phyloP scores from a whole-genome alignment of 225 moss, liverwort and hornwort species.

The Bryoerythrophyllum caledonicum region DNA sequence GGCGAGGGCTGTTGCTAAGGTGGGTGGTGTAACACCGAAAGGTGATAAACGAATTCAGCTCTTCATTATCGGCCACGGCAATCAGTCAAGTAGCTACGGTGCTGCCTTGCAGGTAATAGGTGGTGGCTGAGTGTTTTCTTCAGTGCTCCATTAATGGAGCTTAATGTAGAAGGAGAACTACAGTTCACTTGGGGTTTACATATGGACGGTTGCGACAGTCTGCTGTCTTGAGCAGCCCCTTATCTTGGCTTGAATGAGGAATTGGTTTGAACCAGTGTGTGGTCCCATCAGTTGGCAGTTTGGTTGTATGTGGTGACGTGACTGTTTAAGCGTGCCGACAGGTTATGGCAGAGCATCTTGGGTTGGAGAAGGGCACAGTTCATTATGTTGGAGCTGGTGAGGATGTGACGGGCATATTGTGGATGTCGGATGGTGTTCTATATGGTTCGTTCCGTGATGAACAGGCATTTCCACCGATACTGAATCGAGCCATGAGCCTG shows the following conservation, averaged over 20 bases:
- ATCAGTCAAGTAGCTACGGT: constrained; percentile 59
- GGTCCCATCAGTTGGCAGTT: background rate
- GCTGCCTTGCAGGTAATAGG: constrained; percentile 45
- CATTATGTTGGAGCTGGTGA: constrained; percentile 64
- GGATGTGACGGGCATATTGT: constrained; percentile 72
- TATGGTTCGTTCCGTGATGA: constrained; percentile 83
- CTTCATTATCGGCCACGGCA: constrained; percentile 61
- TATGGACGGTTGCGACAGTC: background rate
- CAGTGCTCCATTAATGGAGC: background rate
- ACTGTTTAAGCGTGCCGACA: constrained; percentile 36
- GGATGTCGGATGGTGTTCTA: constrained; percentile 77
- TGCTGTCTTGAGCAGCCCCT: constrained; percentile 6
- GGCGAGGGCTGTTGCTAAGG: constrained; percentile 37
- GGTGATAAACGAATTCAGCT: constrained; percentile 37
- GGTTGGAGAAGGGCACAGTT: constrained; percentile 56
- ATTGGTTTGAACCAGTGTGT: constrained; percentile 9
- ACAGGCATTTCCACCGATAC: constrained; percentile 72
- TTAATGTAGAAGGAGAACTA: background rate
- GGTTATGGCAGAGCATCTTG: constrained; percentile 77
- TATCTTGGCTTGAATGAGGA: constrained; percentile 11
- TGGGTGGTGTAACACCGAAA: constrained; percentile 19
- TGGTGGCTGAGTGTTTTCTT: background rate
- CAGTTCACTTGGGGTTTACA: background rate
- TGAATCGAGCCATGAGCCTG: constrained; percentile 77
- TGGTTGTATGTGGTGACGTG: constrained; percentile 8